A percentile compares a stretch with the other conserved stretches of the same genome.
Evolutionary conservation across 139 green algal genomes (phyloP).

Genomic region (Monoraphidium neglectum): DNA sequence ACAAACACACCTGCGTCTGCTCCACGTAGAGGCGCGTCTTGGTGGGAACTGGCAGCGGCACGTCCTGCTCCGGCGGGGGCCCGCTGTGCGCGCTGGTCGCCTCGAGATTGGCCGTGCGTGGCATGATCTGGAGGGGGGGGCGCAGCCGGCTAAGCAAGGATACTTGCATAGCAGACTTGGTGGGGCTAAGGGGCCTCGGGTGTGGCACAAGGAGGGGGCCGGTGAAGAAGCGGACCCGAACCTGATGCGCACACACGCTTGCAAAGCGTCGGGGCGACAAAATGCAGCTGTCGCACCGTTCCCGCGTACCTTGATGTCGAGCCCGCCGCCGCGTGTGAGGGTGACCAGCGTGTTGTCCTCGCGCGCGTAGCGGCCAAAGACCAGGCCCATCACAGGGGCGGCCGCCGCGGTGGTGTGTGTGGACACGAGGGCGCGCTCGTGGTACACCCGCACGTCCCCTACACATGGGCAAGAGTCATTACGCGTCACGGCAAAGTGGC

Average conservation of each 20-base stretch:
- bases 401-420: conserved; percentile 29
- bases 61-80: conserved; percentile 69
- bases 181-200: too few species aligned
- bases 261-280: too few species aligned
- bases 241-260: too few species aligned
- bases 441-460: conserved; percentile 69
- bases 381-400: conserved; percentile 48
- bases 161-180: too few species aligned
- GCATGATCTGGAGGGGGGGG: conserved; percentile 53
- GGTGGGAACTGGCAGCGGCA: conserved; percentile 73
- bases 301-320: conserved; percentile 66
- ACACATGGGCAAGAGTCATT: background rate
- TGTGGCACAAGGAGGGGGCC: too few species aligned
- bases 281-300: too few species aligned
- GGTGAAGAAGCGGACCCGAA: too few species aligned
- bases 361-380: conserved; percentile 65
- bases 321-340: conserved; percentile 45
- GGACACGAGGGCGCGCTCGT: conserved; percentile 63
- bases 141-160: too few species aligned
- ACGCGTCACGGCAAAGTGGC: background rate
- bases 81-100: conserved; percentile 4
- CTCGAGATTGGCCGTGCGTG: conserved; percentile 62
- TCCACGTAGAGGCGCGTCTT: conserved; percentile 79
- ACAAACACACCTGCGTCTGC: conserved; percentile 57
- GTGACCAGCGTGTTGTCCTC: conserved; percentile 76